Conservation (phyloP, 805 yeast species). For the Suhomyces sp. region DNA sequence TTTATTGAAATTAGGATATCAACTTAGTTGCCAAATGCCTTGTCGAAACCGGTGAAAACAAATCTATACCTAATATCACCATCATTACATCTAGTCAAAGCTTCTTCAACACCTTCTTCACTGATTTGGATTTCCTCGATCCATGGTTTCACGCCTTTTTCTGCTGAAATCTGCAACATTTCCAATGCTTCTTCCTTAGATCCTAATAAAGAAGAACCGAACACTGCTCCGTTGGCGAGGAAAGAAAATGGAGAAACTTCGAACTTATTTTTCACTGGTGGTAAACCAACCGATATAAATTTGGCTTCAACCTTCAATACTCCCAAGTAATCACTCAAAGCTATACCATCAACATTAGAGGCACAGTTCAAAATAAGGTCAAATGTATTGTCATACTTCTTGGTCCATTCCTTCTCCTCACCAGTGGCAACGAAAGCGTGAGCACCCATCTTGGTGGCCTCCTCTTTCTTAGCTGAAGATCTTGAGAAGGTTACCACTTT, state of each 20-base stretch:
- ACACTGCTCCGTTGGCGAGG: conserved; percentile 47
- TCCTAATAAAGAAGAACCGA: conserved; percentile 62
- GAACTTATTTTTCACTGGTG: conserved; percentile 44
- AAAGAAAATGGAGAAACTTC: conserved; percentile 52
- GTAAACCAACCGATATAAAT: conserved; percentile 67
- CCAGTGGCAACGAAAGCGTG: conserved; percentile 53
- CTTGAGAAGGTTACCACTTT: conserved; percentile 59
- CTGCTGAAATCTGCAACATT: conserved; percentile 63
- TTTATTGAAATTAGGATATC: too few relatives aligned
- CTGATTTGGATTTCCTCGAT: conserved; percentile 57
- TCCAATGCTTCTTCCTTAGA: conserved; percentile 64
- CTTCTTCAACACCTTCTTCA: conserved; percentile 53
- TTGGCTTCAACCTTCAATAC: conserved; percentile 57
- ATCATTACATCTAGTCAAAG: conserved; percentile 51
- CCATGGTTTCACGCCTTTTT: conserved; percentile 60
- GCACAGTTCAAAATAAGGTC: conserved; percentile 58
- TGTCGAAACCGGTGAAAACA: conserved; percentile 56
- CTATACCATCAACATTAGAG: conserved; percentile 49
- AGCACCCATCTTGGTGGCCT: conserved; percentile 53
- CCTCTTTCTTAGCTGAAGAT: conserved; percentile 46
- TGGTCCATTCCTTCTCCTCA: conserved; percentile 46
- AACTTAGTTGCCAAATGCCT: conserved; percentile 40
- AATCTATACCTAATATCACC: conserved; percentile 67
- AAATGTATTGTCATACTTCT: conserved; percentile 31
- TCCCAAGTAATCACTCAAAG: conserved; percentile 46